Percentiles rank a stretch among this genome's conserved stretches.
Conservation (phyloP, 805 yeast species). For the Nakazawaea molendinolei region DNA sequence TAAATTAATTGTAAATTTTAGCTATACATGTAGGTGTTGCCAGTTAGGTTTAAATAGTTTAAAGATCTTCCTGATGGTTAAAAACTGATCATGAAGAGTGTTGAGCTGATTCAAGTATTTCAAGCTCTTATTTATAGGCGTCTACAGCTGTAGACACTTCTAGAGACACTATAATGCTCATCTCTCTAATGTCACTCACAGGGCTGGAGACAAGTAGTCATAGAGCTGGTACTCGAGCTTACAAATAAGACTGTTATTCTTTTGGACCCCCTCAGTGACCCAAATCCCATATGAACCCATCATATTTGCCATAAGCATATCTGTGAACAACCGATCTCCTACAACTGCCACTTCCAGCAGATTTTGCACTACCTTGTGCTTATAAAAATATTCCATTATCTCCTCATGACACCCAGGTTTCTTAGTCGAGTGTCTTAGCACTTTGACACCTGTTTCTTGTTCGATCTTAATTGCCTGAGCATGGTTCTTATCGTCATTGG, state of each 20-base stretch:
- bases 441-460: slow-evolving; percentile 57
- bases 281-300: slow-evolving; percentile 87
- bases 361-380: slow-evolving; percentile 34
- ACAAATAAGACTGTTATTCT: slow-evolving; percentile 44
- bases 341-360: slow-evolving; percentile 73
- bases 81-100: too few species aligned
- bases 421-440: slow-evolving; percentile 64
- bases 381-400: slow-evolving; percentile 51
- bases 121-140: too few species aligned
- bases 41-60: too few species aligned
- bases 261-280: slow-evolving; percentile 71
- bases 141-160: too few species aligned
- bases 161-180: too few species aligned
- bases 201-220: slow-evolving; percentile 3
- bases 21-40: too few species aligned
- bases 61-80: too few species aligned
- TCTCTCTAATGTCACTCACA: too few species aligned
- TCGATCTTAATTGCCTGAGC: slow-evolving; percentile 60
- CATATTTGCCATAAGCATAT: slow-evolving; percentile 86
- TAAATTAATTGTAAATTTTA: too few species aligned
- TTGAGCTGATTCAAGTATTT: too few species aligned
- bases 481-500: slow-evolving; percentile 59
- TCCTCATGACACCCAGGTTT: slow-evolving; percentile 79
- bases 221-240: slow-evolving; percentile 40
- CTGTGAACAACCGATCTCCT: slow-evolving; percentile 91